Base-by-base conservation (phyloP, 352 stramenopile species). In the Pythium scleroteichum region DNA sequence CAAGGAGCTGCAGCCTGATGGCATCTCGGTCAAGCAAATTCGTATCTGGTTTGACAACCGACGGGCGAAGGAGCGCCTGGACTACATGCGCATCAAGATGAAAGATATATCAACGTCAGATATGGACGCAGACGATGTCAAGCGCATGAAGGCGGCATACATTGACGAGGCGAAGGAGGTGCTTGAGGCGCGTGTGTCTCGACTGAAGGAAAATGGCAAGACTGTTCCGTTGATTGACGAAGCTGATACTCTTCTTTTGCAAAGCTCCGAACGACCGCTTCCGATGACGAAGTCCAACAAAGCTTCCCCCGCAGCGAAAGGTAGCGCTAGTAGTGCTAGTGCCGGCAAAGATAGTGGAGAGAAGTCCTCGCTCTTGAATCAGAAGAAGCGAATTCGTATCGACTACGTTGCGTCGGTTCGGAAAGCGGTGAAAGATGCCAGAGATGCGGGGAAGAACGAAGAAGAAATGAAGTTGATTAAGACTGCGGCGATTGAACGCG, bases 51-150 rank as follows among this genome's bases (percentile, higher is more conserved):
- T 95, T 65, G 85, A 95, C 58, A 95, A 95, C 55, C 80, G 85
- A 2, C 81, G 85, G 17, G 85, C 85, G 2, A 95, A 95, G 49
- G 85, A 95, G 50, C 79, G 83, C 3, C 60, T 95, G 14, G 85
- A 95, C 55, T 95, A 95, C 69, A 95, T 95, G 85, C 83, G 85
- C 32, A 49, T 95, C 39, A 93, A 95, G 71, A 95, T 95, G 85
- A 95, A 95, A 59, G 80, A 93, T 27, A 86, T 93, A 53, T 91
- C 85, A 27, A 93, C 82, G 9, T 78, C 83, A 4, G 79, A 89
- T 22, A 90, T 95, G 78, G 85, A 95, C 53, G 78, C 75, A 1
- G 85, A 95, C 23, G 87, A 78, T 59, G 77, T 95, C 26, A 95
- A 95, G 68, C 84, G 85, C 54, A 92, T 95, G 81, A 93, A 93